phyloP scores from a whole-genome alignment of 2,329 filamentous ascomycete species.

The Coniochaeta ligniaria region DNA sequence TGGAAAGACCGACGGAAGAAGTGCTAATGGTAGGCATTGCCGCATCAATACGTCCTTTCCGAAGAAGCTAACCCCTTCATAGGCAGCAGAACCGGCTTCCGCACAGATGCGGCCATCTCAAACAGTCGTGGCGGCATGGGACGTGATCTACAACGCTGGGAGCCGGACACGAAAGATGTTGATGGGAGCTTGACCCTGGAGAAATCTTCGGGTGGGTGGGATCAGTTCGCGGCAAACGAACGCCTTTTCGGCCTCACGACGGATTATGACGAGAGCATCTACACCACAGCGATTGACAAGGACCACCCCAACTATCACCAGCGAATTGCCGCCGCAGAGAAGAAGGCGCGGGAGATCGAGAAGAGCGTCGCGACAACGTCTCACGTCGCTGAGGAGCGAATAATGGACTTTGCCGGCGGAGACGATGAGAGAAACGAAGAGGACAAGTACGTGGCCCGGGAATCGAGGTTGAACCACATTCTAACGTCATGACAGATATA shows the following conservation, averaged over 20 bases:
- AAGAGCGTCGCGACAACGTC: slow-evolving; percentile 63
- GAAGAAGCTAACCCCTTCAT: slow-evolving; percentile 6
- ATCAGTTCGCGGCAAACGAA: slow-evolving; percentile 91
- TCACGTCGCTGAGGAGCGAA: slow-evolving; percentile 86
- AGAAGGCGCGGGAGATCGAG: slow-evolving; percentile 86
- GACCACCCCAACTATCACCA: slow-evolving; percentile 75
- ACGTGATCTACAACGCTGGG: slow-evolving; percentile 75
- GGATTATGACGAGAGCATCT: slow-evolving; percentile 89
- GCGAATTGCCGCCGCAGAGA: slow-evolving; percentile 70
- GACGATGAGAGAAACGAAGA: slow-evolving; percentile 77
- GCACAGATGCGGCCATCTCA: slow-evolving; percentile 85
- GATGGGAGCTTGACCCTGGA: slow-evolving; percentile 67
- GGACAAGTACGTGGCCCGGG: slow-evolving; percentile 60
- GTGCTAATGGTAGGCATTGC: slow-evolving; percentile 28
- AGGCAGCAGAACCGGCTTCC: slow-evolving; percentile 67
- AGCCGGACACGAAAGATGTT: slow-evolving; percentile 53
- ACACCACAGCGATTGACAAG: slow-evolving; percentile 86
- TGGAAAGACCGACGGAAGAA: slow-evolving; percentile 27
- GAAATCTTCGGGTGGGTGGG: slow-evolving; percentile 58
- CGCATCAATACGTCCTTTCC: slow-evolving; percentile 4
- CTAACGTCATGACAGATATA: slow-evolving; percentile 56
- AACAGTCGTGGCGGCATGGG: slow-evolving; percentile 59
- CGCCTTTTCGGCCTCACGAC: slow-evolving; percentile 79
- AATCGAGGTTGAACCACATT: not conserved
- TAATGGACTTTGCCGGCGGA: slow-evolving; percentile 57